Base-by-base conservation (phyloP, 106 monocot genomes). In the Apostasia ramifera region DNA sequence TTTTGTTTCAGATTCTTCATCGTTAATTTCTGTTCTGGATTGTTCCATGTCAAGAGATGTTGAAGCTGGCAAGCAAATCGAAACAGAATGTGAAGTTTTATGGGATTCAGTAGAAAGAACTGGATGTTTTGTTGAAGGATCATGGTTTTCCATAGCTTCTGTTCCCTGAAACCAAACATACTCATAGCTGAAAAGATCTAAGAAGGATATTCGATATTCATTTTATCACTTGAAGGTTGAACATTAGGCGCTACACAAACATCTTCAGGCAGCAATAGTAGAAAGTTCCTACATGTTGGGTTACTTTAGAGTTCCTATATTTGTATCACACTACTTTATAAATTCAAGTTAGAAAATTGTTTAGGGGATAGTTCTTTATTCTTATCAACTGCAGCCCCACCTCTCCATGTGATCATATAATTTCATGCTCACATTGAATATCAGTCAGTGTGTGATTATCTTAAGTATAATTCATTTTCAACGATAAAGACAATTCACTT, bases 41-140 rank as follows among this genome's bases (percentile, higher is more conserved):
- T 61, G 74, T 50, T 74, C 78, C 37, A 39, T 5, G 41, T 61
- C 10, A 11, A 76, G 47, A 43, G 2, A 72, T 56, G 76, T 63
- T 9, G 86, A 56, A 3, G 52, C 5, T 13, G 71, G 77, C 76
- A 83, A 48, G 61, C 76, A 70, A 45, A 79, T 73, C 26, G 81
- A 73, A 66, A 77, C 44, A 41, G 63, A 64, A 42, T 63, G 68
- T 44, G 78, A 53, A 2, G 15, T 74, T 11, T 75, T 59, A 41
- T 74, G 52, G 1, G 55, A 14, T 37, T 10, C 42, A 44, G n/a
- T 59, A 3, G 54, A 48, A 40, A 53, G 63, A 57, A 60, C 8
- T 0, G 38, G 10, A 12, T 40, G 53, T 46, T n/a, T 42, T 46
- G 68, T 38, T 73, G 74, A 56, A 59, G 3, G 42, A 40, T 8